Evolutionary conservation across 352 stramenopile species (phyloP).

Genomic region (Phytophthora hibernalis): DNA sequence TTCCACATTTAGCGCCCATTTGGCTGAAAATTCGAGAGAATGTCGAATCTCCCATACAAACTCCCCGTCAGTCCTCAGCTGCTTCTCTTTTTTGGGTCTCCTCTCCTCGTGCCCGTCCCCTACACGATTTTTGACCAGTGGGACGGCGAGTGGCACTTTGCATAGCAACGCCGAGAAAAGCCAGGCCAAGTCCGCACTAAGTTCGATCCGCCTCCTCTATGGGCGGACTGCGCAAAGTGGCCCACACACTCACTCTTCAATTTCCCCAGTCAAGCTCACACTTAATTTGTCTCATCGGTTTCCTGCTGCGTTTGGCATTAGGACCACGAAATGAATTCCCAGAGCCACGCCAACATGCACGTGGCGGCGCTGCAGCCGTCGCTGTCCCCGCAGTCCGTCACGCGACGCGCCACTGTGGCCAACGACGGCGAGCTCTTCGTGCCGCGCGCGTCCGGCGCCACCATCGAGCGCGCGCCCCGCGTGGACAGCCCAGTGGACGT

Average conservation of each 20-base stretch:
- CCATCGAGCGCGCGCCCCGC: conserved; percentile 50
- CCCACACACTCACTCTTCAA: not conserved
- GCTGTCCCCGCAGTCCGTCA: conserved; percentile 52
- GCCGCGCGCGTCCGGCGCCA: conserved; percentile 29
- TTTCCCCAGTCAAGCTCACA: conserved; percentile 16
- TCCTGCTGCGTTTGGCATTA: conserved; percentile 16
- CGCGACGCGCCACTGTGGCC: conserved; percentile 44
- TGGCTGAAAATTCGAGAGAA: conserved; percentile 11
- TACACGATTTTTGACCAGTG: conserved; percentile 26
- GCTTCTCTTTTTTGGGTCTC: conserved; percentile 5
- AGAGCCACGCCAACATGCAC: conserved; percentile 43
- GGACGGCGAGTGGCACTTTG: conserved; percentile 14
- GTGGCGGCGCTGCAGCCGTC: conserved; percentile 49
- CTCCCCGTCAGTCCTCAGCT: not conserved
- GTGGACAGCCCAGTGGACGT: conserved; percentile 61
- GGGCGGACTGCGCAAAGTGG: not conserved
- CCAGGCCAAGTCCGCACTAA: conserved; percentile 3
- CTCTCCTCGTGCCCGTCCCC: not conserved
- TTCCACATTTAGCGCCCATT: conserved; percentile 13
- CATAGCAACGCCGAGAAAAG: conserved; percentile 16
- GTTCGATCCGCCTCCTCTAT: not conserved
- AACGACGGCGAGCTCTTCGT: conserved; percentile 43
- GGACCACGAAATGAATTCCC: conserved; percentile 37
- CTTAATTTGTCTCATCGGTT: conserved; percentile 33
- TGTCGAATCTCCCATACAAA: conserved; percentile 6